Base-by-base conservation (phyloP, 2,329 filamentous ascomycete genomes). In the Trichoderma koningiopsis region DNA sequence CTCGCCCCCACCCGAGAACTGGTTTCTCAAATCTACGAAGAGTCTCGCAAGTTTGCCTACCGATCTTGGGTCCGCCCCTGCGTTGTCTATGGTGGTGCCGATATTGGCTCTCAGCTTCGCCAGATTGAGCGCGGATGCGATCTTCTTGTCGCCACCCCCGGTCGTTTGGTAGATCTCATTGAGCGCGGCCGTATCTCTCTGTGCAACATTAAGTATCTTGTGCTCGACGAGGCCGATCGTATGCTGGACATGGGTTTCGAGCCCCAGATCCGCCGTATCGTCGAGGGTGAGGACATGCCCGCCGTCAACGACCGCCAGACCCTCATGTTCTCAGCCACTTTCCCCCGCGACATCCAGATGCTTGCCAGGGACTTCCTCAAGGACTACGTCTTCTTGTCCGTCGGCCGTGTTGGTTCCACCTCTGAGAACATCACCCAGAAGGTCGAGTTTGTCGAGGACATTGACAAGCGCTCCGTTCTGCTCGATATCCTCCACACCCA, bases 201-300 rank as follows among this genome's bases (percentile, higher is more conserved):
- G 68, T 89, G 91, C 82, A 97, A 97, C 88, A 99, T 99, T 88
- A 98, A 97, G 87, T 99, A 99, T 81, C 89, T 99, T 72, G 93
- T 99, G 76, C 92, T 99, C 68, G 96, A 99, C 77, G 96, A 99
- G 89, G 96, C 96, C 82, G 96, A 99, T 86, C 96, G 96, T 81
- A 99, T 99, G 96, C 88, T 99, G 87, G 96, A 99, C 88, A 99
- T 99, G 96, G 96, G 96, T 96, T 99, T 99, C 87, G 96, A 99
- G 87, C 96, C 96, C 77, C 96, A 99, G 85, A 99, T 99, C 79
- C 94, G 96, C 78, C 92, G 95, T 77, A 98, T 99, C 77, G 96
- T 99, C 57, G 95, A 98, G 83, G 94, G 94, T 71, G 96, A 98
- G 84, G 96, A 99, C 77, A 99, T 99, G 96, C 96, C 96, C 69